Evolutionary conservation across 1,139 yeast genomes (phyloP), one percentile per base, ranked within the genome.

Genomic region (Neolecta irregularis): DNA sequence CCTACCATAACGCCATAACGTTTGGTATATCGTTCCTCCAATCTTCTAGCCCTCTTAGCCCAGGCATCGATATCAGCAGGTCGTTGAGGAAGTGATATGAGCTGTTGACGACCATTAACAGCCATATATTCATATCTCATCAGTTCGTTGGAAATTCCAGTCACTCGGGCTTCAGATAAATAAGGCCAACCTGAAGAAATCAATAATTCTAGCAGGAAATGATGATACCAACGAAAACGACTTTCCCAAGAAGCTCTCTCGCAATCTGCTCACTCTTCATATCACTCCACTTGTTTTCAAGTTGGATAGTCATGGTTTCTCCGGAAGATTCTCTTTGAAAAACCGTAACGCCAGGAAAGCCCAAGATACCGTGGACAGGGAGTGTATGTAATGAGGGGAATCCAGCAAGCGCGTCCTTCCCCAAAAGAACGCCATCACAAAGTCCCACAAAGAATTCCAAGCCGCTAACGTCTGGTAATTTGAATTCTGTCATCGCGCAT

Each of bases 271-370:
- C 64, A 29, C 61, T 42, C 15, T 63, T 55, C 30, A 55, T 43
- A 39, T 65, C 77, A 31, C 65, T 65, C 35, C 65, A 67, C 1
- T 70, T 55, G 49, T 78, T 70, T 26, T 65, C 62, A 28, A 85
- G 50, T 2, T 66, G 60, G 44, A 88, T 61, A 26, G 83, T 67
- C 66, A 85, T 66, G 0, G 94, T 78, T 47, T 78, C 88, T 8
- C 85, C 76, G 51, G 74, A 69, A 2, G 93, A 72, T 3, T 93
- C 91, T 49, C 71, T 78, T 50, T 83, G 85, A 60, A 88, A 88
- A 2, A 91, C 77, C 42, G 67, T 62, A 11, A 85, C 75, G 42
- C 75, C 79, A 41, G 72, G 74, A 36, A 64, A 69, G 6, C 40
- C 45, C 44, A 78, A 57, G 33, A 60, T 57, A 45, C 64, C 57